Percentiles rank a stretch among this genome's conserved stretches.
These are phyloP conservation scores for Rosa multiflora DNA, from an alignment of 306 rosid genomes.

Conservation along the genomic window DNA sequence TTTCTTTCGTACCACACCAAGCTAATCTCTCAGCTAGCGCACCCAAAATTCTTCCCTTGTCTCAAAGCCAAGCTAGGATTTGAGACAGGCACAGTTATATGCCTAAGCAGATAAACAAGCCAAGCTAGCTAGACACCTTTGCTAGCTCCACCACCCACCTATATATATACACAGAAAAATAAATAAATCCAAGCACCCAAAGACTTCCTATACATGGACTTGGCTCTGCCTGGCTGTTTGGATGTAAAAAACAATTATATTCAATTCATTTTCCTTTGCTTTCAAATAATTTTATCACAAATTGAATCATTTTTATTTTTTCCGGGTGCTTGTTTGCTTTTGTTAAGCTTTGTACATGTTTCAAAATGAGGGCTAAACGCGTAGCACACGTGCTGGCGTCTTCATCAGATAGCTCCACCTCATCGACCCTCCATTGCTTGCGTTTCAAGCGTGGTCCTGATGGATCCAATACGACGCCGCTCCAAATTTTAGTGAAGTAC, in stretches of 20 bases:
- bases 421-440: constrained; percentile 54
- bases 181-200: not conserved
- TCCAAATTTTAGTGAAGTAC: not conserved
- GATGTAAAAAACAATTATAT: not conserved
- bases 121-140: constrained; percentile 11
- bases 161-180: constrained; percentile 16
- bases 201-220: not conserved
- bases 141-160: constrained; percentile 52
- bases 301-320: not conserved
- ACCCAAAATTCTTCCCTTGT: not conserved
- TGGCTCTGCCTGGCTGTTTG: constrained; percentile 7
- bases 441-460: constrained; percentile 41
- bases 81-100: not conserved
- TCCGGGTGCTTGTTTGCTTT: not conserved
- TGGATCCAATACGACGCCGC: not conserved
- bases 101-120: constrained; percentile 15
- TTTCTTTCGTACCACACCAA: not conserved
- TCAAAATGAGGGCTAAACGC: constrained; percentile 11
- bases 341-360: constrained; percentile 24
- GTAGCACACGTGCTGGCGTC: constrained; percentile 49
- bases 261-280: not conserved
- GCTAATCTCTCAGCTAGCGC: not conserved
- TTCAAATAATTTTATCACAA: not conserved
- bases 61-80: not conserved
- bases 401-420: constrained; percentile 53